Conservation (phyloP, 2,329 filamentous ascomycete genomes). For the Colletotrichum sp. region DNA sequence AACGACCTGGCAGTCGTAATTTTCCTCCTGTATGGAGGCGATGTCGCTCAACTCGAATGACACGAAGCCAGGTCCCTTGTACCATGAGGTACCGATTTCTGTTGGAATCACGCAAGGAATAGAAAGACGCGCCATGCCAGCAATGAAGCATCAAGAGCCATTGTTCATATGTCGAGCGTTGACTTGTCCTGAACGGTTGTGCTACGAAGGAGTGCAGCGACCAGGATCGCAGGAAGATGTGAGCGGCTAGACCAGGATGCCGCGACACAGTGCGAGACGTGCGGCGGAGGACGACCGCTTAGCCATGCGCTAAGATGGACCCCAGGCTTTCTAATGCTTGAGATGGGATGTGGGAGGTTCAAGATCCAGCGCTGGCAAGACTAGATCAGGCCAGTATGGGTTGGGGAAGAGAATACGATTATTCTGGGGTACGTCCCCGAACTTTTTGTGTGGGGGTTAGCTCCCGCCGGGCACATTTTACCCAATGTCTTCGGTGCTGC, state of each 20-base stretch:
- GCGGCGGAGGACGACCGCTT: not conserved
- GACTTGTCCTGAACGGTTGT: not conserved
- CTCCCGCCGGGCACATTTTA: not conserved
- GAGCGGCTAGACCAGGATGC: not conserved
- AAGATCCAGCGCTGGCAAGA: not conserved
- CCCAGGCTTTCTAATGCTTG: not conserved
- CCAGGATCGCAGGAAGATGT: not conserved
- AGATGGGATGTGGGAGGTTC: not conserved
- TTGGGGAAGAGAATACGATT: not conserved
- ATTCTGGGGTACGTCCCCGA: not conserved
- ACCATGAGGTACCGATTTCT: not conserved
- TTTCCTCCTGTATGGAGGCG: not conserved
- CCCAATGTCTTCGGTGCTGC: not conserved
- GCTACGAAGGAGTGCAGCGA: not conserved
- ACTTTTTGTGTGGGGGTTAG: slow-evolving; percentile 6
- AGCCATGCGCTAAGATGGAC: not conserved
- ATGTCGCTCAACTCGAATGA: not conserved
- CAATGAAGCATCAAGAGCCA: not conserved
- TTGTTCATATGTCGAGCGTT: not conserved
- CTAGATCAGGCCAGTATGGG: not conserved
- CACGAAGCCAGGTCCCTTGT: not conserved
- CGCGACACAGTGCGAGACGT: slow-evolving; percentile 14
- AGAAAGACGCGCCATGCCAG: not conserved
- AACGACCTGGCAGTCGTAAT: not conserved
- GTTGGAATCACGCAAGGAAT: not conserved